A percentile compares a stretch with the other conserved stretches of the same genome.
These are phyloP conservation scores for Hymenoscyphus fructigenus DNA, from an alignment of 2,329 filamentous ascomycete species.

Conservation along the genomic window DNA sequence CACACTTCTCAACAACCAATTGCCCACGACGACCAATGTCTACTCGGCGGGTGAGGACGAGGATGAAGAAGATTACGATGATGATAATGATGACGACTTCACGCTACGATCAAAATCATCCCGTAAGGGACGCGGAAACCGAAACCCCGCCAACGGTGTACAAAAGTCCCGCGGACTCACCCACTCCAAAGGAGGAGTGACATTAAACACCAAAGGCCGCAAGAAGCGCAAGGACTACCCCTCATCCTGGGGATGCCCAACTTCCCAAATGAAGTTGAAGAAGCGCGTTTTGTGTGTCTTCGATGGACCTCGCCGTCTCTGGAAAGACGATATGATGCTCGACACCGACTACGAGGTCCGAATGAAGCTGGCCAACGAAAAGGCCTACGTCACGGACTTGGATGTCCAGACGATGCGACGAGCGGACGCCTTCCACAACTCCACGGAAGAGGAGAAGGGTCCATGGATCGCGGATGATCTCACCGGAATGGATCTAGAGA, in stretches of 20 bases:
- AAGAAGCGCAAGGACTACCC: constrained; percentile 95
- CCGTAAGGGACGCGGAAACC: constrained; percentile 35
- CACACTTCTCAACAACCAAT: constrained; percentile 61
- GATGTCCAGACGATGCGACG: constrained; percentile 87
- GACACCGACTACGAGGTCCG: constrained; percentile 93
- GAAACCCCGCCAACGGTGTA: constrained; percentile 48
- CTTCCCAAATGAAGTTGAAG: constrained; percentile 96
- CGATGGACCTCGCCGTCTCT: constrained; percentile 80
- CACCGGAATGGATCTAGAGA: constrained; percentile 57
- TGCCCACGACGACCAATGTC: constrained; percentile 40
- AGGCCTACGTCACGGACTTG: constrained; percentile 80
- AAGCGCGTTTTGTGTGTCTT: constrained; percentile 94
- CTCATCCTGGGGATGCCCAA: constrained; percentile 86
- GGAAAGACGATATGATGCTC: constrained; percentile 99
- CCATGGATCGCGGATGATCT: constrained; percentile 77
- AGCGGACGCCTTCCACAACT: constrained; percentile 77
- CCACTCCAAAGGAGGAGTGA: constrained; percentile 72
- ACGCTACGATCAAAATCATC: constrained; percentile 49
- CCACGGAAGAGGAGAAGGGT: constrained; percentile 84
- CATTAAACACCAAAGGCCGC: constrained; percentile 61
- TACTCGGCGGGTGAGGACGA: constrained; percentile 43
- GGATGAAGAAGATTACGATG: constrained; percentile 58
- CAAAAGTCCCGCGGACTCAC: constrained; percentile 73
- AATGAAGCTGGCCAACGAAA: constrained; percentile 66
- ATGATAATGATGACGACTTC: constrained; percentile 58